Conservation (phyloP, 768 basidiomycete species). For the Tulasnella sp. region DNA sequence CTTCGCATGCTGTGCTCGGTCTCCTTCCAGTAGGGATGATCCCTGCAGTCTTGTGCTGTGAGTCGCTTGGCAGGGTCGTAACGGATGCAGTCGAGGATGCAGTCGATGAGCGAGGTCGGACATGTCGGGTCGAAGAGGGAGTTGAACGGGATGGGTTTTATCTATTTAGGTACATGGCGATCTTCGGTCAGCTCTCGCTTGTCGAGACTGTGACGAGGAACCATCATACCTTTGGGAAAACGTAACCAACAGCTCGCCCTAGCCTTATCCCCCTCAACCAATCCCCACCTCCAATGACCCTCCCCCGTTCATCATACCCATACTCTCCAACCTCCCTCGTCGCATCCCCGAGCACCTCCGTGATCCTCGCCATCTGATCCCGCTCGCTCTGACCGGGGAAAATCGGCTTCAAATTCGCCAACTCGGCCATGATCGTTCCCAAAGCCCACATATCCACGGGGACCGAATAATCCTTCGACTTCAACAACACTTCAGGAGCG, state of each 20-base stretch:
- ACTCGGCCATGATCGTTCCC: constrained; percentile 95
- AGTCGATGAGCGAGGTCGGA: constrained; percentile 74
- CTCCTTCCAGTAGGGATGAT: constrained; percentile 82
- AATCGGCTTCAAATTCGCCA: constrained; percentile 86
- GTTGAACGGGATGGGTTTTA: constrained; percentile 32
- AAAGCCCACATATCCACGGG: constrained; percentile 99
- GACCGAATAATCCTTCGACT: constrained; percentile 86
- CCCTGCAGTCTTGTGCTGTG: constrained; percentile 75
- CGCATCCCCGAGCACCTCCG: constrained; percentile 89
- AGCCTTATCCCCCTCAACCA: constrained; percentile 82
- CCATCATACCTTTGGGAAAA: constrained; percentile 66
- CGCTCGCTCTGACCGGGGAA: constrained; percentile 90
- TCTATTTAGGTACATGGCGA: constrained; percentile 20
- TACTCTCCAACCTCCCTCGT: constrained; percentile 39
- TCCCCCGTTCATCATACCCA: constrained; percentile 59
- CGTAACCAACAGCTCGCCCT: constrained; percentile 75
- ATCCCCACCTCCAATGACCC: constrained; percentile 68
- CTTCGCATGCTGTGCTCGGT: constrained; percentile 28
- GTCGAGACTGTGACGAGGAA: no score
- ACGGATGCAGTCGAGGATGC: constrained; percentile 81
- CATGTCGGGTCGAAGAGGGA: constrained; percentile 68
- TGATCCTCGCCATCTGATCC: constrained; percentile 86
- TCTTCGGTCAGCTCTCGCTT: neutral
- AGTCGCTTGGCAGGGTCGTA: constrained; percentile 85
- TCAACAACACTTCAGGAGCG: constrained; percentile 89